Conservation (phyloP, 2,329 filamentous ascomycete species). For the Microdochium nivale region DNA sequence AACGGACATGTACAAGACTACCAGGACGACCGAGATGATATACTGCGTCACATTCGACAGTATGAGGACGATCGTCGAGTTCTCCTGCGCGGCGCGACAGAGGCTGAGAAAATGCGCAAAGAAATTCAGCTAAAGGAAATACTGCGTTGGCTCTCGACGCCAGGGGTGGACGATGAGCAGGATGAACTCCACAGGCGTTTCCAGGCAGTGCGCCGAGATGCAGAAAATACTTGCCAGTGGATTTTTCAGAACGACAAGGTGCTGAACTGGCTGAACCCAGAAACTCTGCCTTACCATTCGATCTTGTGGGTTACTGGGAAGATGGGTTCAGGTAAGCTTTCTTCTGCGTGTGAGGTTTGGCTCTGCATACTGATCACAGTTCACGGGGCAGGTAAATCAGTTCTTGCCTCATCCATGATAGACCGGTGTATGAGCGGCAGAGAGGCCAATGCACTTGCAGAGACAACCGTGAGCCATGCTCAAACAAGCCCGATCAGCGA, state of each 20-base stretch:
- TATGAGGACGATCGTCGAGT: slow-evolving; percentile 7
- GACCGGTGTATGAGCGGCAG: slow-evolving; percentile 14
- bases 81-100: not conserved
- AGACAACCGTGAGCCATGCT: not conserved
- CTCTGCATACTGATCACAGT: not conserved
- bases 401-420: slow-evolving; percentile 29
- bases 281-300: slow-evolving; percentile 8
- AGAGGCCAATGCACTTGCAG: not conserved
- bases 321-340: slow-evolving; percentile 23
- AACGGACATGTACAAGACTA: slow-evolving; percentile 8
- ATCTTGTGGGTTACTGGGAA: slow-evolving; percentile 23
- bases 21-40: slow-evolving; percentile 3
- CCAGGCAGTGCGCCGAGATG: slow-evolving; percentile 2
- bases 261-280: slow-evolving; percentile 10
- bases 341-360: not conserved
- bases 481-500: not conserved
- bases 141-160: slow-evolving; percentile 9
- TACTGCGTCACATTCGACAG: slow-evolving; percentile 4
- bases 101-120: slow-evolving; percentile 6
- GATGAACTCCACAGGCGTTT: slow-evolving; percentile 5
- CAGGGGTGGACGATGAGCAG: slow-evolving; percentile 3
- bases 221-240: slow-evolving; percentile 11
- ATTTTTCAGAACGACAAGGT: slow-evolving; percentile 10
- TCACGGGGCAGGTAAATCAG: slow-evolving; percentile 27
- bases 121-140: slow-evolving; percentile 5